These are phyloP conservation scores for Colletotrichum sp. DNA, from an alignment of 2,329 filamentous ascomycete species.

Conservation along the genomic window DNA sequence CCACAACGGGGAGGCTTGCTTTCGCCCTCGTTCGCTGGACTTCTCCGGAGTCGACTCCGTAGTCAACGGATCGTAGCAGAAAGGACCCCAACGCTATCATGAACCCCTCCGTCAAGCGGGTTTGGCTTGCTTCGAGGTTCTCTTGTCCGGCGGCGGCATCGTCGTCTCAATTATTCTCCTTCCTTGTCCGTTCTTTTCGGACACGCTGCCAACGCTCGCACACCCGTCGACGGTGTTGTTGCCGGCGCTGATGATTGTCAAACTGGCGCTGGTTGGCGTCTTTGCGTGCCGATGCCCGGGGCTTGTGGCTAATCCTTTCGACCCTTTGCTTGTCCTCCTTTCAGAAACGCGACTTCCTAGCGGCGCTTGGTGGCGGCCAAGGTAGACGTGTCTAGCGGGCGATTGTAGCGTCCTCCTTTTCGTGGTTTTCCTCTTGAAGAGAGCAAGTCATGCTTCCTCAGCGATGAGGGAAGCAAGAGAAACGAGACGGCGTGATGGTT, in stretches of 20 bases:
- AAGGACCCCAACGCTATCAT: background rate
- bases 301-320: background rate
- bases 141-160: background rate
- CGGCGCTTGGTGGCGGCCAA: background rate
- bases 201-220: slow-evolving; percentile 8
- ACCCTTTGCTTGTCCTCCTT: background rate
- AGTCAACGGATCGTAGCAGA: background rate
- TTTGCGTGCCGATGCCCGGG: background rate
- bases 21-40: background rate
- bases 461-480: background rate
- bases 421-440: background rate
- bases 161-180: background rate
- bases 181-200: background rate
- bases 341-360: background rate
- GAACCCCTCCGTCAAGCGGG: background rate
- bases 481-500: background rate
- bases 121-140: background rate
- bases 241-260: background rate
- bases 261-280: background rate
- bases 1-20: background rate
- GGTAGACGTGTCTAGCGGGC: slow-evolving; percentile 6
- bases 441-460: background rate
- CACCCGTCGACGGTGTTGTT: slow-evolving; percentile 1
- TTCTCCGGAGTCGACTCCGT: slow-evolving; percentile 8
- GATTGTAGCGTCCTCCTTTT: background rate